These are phyloP conservation scores for Colletotrichum aenigma DNA, from an alignment of 2,329 filamentous ascomycete genomes.

Conservation along the genomic window DNA sequence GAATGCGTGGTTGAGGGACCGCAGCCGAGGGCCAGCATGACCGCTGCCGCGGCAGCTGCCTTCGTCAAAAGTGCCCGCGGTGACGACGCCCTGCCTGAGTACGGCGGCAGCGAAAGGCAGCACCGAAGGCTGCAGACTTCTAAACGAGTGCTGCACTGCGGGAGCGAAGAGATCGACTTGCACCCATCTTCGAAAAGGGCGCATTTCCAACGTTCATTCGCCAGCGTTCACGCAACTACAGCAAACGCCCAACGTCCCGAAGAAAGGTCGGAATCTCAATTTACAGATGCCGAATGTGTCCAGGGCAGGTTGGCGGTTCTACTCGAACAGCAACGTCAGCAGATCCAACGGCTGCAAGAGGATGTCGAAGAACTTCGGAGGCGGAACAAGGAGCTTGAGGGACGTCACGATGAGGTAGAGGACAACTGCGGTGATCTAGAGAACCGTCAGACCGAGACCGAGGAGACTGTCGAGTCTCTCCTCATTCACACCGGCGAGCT, in stretches of 20 bases:
- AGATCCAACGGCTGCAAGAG: neutral
- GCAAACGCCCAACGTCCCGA: neutral
- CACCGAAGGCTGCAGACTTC: neutral
- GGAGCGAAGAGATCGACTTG: neutral
- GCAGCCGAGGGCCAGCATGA: neutral
- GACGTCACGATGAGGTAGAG: neutral
- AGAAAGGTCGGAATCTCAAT: neutral
- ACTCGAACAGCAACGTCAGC: neutral
- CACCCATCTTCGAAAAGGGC: neutral
- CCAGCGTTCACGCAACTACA: neutral
- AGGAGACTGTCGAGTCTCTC: neutral
- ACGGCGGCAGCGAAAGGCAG: neutral
- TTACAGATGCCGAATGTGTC: neutral
- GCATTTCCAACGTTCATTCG: too few relatives aligned
- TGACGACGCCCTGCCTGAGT: neutral
- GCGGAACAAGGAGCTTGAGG: neutral
- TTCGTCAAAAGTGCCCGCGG: neutral
- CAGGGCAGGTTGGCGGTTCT: neutral
- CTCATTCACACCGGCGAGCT: neutral
- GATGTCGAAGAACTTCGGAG: neutral
- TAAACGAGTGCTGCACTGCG: neutral
- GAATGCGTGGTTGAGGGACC: neutral
- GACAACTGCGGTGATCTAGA: neutral
- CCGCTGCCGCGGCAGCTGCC: too few relatives aligned
- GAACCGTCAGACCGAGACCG: neutral